Evolutionary conservation across 2,329 filamentous ascomycete species (phyloP).

Genomic region (Phyllosticta ampelicida): DNA sequence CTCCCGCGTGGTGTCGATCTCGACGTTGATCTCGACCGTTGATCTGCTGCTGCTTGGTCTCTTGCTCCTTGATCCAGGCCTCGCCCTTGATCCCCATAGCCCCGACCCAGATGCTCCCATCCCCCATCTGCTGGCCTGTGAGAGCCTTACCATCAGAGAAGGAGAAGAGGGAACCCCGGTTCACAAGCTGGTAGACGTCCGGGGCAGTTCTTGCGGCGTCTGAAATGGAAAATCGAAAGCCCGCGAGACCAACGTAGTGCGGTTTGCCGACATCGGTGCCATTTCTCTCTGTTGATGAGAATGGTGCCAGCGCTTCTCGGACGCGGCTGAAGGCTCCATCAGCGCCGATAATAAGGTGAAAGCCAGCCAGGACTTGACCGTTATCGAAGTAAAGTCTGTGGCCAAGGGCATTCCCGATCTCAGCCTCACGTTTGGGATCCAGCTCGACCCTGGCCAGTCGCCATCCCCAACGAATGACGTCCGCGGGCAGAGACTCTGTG

Average conservation of each 20-base stretch:
- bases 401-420: conserved; percentile 10
- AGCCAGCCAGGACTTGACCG: conserved; percentile 19
- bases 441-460: conserved; percentile 11
- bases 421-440: not conserved
- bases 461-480: conserved; percentile 17
- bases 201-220: conserved; percentile 18
- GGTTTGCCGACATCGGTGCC: conserved; percentile 16
- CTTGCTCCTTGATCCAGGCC: conserved; percentile 16
- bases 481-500: conserved; percentile 17
- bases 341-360: conserved; percentile 35
- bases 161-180: conserved; percentile 23
- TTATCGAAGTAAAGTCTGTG: conserved; percentile 19
- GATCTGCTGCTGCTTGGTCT: conserved; percentile 14
- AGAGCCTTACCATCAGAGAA: conserved; percentile 21
- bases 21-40: not conserved
- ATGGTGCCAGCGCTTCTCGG: conserved; percentile 19
- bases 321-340: conserved; percentile 36
- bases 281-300: not conserved
- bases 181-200: conserved; percentile 23
- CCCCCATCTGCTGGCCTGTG: conserved; percentile 22
- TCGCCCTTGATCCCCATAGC: conserved; percentile 17
- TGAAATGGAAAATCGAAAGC: conserved; percentile 22
- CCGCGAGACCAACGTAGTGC: conserved; percentile 27
- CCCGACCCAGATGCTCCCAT: conserved; percentile 22
- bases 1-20: not conserved